Evolutionary conservation across 2,329 filamentous ascomycete species (phyloP), one percentile per base, ranked within the genome.

Genomic region (Rosellinia necatrix): DNA sequence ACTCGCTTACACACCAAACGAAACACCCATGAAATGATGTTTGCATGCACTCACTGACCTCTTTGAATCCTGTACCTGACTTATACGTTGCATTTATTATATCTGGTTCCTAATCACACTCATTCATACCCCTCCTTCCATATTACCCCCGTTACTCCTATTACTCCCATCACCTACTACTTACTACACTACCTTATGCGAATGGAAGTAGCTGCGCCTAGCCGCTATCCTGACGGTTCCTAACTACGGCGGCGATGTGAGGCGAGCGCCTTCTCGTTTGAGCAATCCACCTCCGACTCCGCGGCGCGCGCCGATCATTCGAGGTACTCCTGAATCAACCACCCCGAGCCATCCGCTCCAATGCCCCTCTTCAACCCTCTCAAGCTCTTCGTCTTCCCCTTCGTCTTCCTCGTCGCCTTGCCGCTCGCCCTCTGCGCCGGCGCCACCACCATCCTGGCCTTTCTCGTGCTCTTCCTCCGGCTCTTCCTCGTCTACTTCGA

Each of bases 401-500:
- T 87, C 65, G 75, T 89, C 61, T 78, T 84, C 66, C 60, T 87
- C 60, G 76, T 87, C 65, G 85, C 85, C 19, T 72, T 88, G 10
- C 86, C 87, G 7, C 77, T 89, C 49, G 78, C 83, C 63, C 68
- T 88, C 46, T 81, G 85, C 51, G 87, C 87, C 49, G 81, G 79
- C 60, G 72, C 88, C 60, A 89, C 87, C 27, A 85, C 86, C 51
- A 79, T 78, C 4, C 63, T 88, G 43, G 84, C 87, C 34, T 82
- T 87, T 61, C 76, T 81, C 32, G 76, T 87, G 30, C 79, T 90
- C 44, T 78, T 83, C 66, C 72, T 87, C 59, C 80, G 86, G 21
- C 80, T 86, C 21, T 74, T 81, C 41, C 67, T 87, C 48, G 80
- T 88, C 53, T 89, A 88, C 66, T 72, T 87, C 58, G 85, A 89